phyloP scores from a whole-genome alignment of 352 stramenopile genomes.

The Phytophthora capsici region DNA sequence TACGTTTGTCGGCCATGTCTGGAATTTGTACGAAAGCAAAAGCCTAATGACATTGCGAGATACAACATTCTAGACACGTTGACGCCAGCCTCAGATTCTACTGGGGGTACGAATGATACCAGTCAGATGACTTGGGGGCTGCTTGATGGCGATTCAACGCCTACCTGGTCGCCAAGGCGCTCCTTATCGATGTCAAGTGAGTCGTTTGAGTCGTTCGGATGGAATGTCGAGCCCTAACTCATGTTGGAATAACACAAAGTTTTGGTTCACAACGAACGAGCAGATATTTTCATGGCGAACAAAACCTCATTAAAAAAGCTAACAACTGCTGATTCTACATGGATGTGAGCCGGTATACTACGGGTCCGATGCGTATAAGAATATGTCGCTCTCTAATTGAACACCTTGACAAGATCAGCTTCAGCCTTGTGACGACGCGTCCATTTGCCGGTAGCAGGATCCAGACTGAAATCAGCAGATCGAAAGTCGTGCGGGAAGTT shows the following conservation, averaged over 20 bases:
- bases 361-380: background rate
- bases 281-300: background rate
- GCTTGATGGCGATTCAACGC: conserved; percentile 27
- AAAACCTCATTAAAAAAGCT: too few species aligned
- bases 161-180: conserved; percentile 28
- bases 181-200: conserved; percentile 38
- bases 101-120: background rate
- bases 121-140: conserved; percentile 33
- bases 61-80: conserved; percentile 13
- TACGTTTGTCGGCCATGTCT: conserved; percentile 33
- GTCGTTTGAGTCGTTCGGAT: conserved; percentile 35
- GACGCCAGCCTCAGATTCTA: conserved; percentile 34
- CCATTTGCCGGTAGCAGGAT: conserved; percentile 47
- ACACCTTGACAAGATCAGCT: conserved; percentile 31
- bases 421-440: conserved; percentile 34
- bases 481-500: conserved; percentile 72
- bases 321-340: background rate
- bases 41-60: conserved; percentile 27
- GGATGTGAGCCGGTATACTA: background rate
- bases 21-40: conserved; percentile 32
- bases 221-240: conserved; percentile 9
- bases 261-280: conserved; percentile 6
- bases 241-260: conserved; percentile 9
- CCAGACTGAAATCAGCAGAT: conserved; percentile 58
- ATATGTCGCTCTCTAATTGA: conserved; percentile 10